These are phyloP conservation scores for Solanum appendiculatum DNA, from an alignment of 257 asterid species.

Conservation along the genomic window DNA sequence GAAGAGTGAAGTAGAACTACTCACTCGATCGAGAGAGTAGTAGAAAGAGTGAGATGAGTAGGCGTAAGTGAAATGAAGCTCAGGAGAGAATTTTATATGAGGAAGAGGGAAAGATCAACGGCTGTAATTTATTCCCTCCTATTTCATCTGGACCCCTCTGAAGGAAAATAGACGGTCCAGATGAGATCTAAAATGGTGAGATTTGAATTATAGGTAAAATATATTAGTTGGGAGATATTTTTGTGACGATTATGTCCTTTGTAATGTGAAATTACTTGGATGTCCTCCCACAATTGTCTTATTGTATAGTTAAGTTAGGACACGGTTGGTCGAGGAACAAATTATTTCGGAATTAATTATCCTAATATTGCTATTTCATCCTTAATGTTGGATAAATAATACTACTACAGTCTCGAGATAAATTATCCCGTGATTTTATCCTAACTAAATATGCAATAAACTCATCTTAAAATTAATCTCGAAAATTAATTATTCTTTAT, in stretches of 20 bases:
- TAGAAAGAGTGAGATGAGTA: neutral
- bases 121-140: constrained; percentile 47
- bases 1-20: constrained; percentile 4
- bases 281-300: neutral
- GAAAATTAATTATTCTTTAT: too few relatives aligned
- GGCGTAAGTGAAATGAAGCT: constrained; percentile 9
- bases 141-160: neutral
- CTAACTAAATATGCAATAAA: too few relatives aligned
- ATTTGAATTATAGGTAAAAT: neutral
- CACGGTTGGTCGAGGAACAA: too few relatives aligned
- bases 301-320: too few relatives aligned
- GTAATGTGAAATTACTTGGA: neutral
- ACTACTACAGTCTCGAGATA: too few relatives aligned
- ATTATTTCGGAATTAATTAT: too few relatives aligned
- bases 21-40: constrained; percentile 14
- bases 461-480: too few relatives aligned
- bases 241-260: neutral
- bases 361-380: too few relatives aligned
- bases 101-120: constrained; percentile 20
- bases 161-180: constrained; percentile 9
- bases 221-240: neutral
- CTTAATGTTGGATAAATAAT: neutral
- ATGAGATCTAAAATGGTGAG: constrained; percentile 7
- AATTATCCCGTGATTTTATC: too few relatives aligned
- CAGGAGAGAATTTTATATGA: constrained; percentile 22